Percentiles rank a stretch among this genome's conserved stretches.
These are phyloP conservation scores for Climacium dendroides DNA, from an alignment of 225 moss, liverwort and hornwort species.

Conservation along the genomic window DNA sequence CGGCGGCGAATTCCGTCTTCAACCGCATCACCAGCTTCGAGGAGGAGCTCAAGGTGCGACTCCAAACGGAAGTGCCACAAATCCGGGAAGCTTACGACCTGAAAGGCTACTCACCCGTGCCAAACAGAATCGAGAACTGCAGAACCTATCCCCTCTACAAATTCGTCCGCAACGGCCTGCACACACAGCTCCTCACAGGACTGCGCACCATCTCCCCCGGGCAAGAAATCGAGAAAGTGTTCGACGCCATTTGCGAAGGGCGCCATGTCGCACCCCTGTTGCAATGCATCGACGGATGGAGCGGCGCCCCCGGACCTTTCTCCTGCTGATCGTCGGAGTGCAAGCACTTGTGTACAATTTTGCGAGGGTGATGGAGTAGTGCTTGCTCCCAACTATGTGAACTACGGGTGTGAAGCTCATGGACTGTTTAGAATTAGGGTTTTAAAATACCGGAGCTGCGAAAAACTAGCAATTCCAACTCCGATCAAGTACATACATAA, in stretches of 20 bases:
- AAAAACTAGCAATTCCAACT: not conserved
- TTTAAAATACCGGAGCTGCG: not conserved
- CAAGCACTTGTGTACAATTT: not conserved
- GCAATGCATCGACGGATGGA: slow-evolving; percentile 51
- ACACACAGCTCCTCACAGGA: slow-evolving; percentile 50
- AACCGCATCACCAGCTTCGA: slow-evolving; percentile 28
- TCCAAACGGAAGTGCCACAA: slow-evolving; percentile 15
- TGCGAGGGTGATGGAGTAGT: not conserved
- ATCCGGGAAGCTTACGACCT: slow-evolving; percentile 22
- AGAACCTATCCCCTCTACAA: slow-evolving; percentile 38
- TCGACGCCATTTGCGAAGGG: slow-evolving; percentile 35
- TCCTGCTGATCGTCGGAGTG: not conserved
- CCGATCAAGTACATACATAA: not conserved
- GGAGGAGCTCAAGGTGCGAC: slow-evolving; percentile 22
- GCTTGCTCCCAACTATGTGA: not conserved
- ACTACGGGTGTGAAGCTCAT: not conserved
- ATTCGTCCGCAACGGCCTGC: slow-evolving; percentile 26
- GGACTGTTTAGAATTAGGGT: not conserved
- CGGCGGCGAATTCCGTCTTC: slow-evolving; percentile 1
- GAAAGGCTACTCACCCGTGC: slow-evolving; percentile 22
- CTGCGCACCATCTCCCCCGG: slow-evolving; percentile 51
- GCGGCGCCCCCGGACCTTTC: slow-evolving; percentile 34
- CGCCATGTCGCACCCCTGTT: slow-evolving; percentile 33
- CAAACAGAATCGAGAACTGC: slow-evolving; percentile 37
- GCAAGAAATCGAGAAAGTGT: slow-evolving; percentile 49